Conservation (phyloP, 78 protist genomes). For the Bodo saltans region DNA sequence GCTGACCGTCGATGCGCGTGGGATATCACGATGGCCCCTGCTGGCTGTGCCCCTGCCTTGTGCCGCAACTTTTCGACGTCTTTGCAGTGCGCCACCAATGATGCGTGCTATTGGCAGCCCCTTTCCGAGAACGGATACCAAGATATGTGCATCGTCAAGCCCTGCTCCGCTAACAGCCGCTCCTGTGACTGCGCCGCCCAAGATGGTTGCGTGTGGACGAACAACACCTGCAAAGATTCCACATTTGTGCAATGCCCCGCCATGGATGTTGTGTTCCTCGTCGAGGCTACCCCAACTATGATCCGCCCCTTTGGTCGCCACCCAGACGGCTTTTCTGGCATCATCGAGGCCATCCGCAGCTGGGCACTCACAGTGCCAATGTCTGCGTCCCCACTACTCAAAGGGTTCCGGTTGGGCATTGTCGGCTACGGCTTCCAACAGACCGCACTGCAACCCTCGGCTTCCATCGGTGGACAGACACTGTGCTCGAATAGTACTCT, state of each 20-base stretch:
- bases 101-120: background rate
- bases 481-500: too few relatives aligned
- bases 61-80: background rate
- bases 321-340: conserved; percentile 21
- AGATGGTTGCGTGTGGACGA: background rate
- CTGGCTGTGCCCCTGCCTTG: background rate
- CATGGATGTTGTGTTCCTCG: conserved; percentile 2
- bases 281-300: conserved; percentile 12
- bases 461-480: background rate
- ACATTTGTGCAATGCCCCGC: background rate
- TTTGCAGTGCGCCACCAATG: background rate
- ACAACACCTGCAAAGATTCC: background rate
- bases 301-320: conserved; percentile 11
- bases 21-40: conserved; percentile 11
- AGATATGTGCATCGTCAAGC: background rate
- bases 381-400: background rate
- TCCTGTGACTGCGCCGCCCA: background rate
- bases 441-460: background rate
- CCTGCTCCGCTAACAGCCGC: background rate
- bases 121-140: background rate
- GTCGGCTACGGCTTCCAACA: background rate
- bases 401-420: background rate
- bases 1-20: background rate
- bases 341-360: conserved; percentile 4
- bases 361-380: background rate